Evolutionary conservation across 2,329 filamentous ascomycete genomes (phyloP), one percentile per base, ranked within the genome.

Genomic region (Diaporthe citriasiana): DNA sequence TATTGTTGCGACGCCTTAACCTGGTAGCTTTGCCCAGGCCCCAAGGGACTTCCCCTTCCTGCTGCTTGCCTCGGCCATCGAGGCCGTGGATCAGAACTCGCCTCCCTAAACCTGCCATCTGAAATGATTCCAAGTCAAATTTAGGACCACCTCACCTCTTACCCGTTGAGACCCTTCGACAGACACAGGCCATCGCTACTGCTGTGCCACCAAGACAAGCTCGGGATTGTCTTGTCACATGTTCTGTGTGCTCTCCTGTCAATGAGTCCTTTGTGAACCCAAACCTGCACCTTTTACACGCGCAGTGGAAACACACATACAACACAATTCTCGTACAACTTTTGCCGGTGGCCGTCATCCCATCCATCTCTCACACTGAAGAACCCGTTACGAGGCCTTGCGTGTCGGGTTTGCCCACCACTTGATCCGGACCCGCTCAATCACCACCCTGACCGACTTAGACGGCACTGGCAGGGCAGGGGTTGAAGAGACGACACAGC

Each of bases 101-200:
- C 33, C 63, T 68, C 47, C 63, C 63, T 53, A 53, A 40, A 63
- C 27, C 45, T 63, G n/a, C 56, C 45, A 25, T 63, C 33, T 71
- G 56, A 63, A 45, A 63, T 63, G 56, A 63, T 63, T 63, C 40
- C 56, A 63, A 53, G 70, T 63, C 56, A 55, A 63, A 63, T 53
- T 53, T 40, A 68, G 63, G 47, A 68, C 30, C 47, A 51, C 22
- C 47, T 38, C 47, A n/a, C n/a, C n/a, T n/a, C 1, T 27, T 25
- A 30, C 30, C n/a, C 59, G 59, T 65, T 65, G 59, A 47, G 33
- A 65, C 59, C 59, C 59, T 27, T 63, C 59, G 38, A 30, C 9
- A 40, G 38, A 12, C 65, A 55, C 33, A 19, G n/a, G n/a, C n/a
- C 65, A 53, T 40, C 56, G 33, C 33, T 5, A 40, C 56, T 42